phyloP scores from a whole-genome alignment of 495 filamentous ascomycete species.

The Penicillium maclennaniae region DNA sequence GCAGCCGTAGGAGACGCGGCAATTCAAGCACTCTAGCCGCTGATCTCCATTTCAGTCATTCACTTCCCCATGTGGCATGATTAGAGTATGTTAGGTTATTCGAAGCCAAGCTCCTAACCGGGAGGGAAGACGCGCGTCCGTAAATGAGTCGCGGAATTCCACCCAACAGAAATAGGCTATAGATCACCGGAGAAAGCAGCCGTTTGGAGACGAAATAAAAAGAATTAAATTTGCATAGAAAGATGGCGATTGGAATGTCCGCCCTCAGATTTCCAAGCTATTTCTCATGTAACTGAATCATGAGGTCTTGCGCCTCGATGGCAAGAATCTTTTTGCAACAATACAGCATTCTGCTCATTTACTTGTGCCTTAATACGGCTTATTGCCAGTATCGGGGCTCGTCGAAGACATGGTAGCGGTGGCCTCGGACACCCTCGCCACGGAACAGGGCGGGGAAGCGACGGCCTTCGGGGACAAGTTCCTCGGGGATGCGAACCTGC shows the following conservation, averaged over 20 bases:
- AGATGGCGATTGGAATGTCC: not conserved
- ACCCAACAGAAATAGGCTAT: not conserved
- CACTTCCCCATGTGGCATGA: not conserved
- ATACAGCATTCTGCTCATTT: not conserved
- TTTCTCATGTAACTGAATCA: not conserved
- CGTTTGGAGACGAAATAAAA: not conserved
- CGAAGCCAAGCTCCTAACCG: not conserved
- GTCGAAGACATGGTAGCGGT: conserved; percentile 94
- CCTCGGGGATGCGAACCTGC: conserved; percentile 56
- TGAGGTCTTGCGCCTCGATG: not conserved
- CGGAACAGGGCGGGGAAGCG: conserved; percentile 86
- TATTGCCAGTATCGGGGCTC: conserved; percentile 74
- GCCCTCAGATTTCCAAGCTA: not conserved
- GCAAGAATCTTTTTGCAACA: conserved; percentile 1
- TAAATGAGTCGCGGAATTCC: not conserved
- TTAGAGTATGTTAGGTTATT: not conserved
- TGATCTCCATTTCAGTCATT: not conserved
- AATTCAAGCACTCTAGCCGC: not conserved
- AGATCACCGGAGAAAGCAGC: not conserved
- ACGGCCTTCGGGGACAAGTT: conserved; percentile 67
- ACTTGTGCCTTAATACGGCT: not conserved
- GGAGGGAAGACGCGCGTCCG: not conserved
- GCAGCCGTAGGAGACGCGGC: not conserved
- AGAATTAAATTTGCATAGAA: not conserved
- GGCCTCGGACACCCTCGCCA: conserved; percentile 82